Conservation (phyloP, 306 rosid species). For the Astragalus membranaceus region DNA sequence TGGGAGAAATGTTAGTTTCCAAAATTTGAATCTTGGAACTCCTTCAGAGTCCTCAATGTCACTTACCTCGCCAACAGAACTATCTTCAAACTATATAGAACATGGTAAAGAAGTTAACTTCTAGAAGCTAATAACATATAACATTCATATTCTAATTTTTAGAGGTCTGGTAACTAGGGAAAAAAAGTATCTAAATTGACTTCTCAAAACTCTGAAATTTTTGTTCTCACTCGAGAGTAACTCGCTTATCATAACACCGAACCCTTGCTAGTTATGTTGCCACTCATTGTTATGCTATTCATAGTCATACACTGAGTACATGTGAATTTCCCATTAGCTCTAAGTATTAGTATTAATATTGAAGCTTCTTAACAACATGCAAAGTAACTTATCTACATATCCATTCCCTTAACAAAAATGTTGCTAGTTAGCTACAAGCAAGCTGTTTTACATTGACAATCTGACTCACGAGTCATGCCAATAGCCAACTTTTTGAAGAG, state of each 20-base stretch:
- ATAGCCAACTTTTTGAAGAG: not conserved
- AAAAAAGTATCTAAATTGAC: not conserved
- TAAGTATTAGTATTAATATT: not conserved
- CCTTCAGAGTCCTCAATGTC: no score
- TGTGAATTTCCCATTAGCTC: not conserved
- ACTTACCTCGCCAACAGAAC: no score
- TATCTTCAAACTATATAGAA: no score
- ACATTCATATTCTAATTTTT: no score
- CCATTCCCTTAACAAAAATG: constrained; percentile 18
- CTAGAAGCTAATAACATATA: no score
- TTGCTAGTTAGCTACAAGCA: not conserved
- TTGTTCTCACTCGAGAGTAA: not conserved
- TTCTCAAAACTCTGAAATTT: not conserved
- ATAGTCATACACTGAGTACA: not conserved
- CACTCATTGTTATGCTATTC: not conserved
- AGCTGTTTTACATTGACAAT: not conserved
- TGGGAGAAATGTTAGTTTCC: no score
- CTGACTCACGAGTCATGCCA: not conserved
- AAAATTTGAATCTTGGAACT: no score
- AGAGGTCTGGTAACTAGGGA: not conserved
- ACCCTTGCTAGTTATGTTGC: not conserved
- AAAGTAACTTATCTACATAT: not conserved
- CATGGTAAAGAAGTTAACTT: no score
- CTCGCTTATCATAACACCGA: not conserved
- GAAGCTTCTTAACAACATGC: not conserved